Conservation (phyloP, 2,329 filamentous ascomycete genomes). For the Monosporascus sp. region DNA sequence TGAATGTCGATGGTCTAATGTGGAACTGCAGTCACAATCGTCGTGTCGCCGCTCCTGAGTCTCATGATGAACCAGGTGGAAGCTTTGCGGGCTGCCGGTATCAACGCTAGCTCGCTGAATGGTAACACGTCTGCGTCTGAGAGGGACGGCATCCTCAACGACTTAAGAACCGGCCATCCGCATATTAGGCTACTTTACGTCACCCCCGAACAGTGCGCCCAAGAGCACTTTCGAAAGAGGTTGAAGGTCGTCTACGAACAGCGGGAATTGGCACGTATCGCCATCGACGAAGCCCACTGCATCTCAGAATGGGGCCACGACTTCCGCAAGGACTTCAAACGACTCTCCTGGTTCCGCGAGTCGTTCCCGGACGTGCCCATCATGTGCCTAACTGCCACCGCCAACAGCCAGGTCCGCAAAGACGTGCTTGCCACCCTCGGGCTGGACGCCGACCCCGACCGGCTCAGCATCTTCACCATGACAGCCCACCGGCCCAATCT, state of each 20-base stretch:
- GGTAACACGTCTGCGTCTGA: constrained; percentile 66
- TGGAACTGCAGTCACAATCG: constrained; percentile 65
- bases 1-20: constrained; percentile 1
- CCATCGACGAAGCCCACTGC: constrained; percentile 92
- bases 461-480: constrained; percentile 73
- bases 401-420: constrained; percentile 71
- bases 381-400: constrained; percentile 89
- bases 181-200: constrained; percentile 82
- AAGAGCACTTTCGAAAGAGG: constrained; percentile 69
- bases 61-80: constrained; percentile 96
- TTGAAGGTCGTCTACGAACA: constrained; percentile 72
- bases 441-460: constrained; percentile 52
- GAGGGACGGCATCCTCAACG: constrained; percentile 65
- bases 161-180: constrained; percentile 85
- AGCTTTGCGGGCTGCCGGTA: constrained; percentile 65
- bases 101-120: constrained; percentile 82
- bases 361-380: constrained; percentile 82
- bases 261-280: constrained; percentile 78
- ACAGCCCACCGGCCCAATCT: constrained; percentile 80
- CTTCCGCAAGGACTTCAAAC: constrained; percentile 88
- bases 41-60: constrained; percentile 82
- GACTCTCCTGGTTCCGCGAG: constrained; percentile 77
- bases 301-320: constrained; percentile 98
- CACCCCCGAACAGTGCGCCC: constrained; percentile 82
- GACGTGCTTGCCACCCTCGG: constrained; percentile 76